Evolutionary conservation across 1,284 basidiomycete species (phyloP).

Genomic region (Volvariella volvacea): DNA sequence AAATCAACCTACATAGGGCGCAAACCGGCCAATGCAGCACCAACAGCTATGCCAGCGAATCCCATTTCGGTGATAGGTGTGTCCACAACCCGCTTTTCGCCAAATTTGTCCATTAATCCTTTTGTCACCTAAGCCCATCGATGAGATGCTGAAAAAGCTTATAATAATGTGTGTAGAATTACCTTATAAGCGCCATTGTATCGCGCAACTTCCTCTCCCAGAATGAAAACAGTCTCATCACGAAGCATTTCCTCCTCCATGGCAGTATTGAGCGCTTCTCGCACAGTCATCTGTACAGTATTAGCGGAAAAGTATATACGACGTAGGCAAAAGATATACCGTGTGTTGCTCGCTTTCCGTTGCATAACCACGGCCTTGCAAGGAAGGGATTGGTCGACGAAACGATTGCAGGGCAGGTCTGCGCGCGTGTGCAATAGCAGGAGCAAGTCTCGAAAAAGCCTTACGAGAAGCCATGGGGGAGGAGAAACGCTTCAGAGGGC

Average conservation of each 20-base stretch:
- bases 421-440: slow-evolving; percentile 43
- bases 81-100: slow-evolving; percentile 97
- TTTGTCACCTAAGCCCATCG: slow-evolving; percentile 75
- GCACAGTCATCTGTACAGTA: slow-evolving; percentile 82
- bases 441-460: slow-evolving; percentile 59
- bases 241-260: slow-evolving; percentile 99
- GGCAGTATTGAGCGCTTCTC: slow-evolving; percentile 95
- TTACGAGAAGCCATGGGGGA: slow-evolving; percentile 56
- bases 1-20: slow-evolving; percentile 69
- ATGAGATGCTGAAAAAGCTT: slow-evolving; percentile 5
- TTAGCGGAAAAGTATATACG: slow-evolving; percentile 6
- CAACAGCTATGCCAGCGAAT: slow-evolving; percentile 95
- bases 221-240: slow-evolving; percentile 91
- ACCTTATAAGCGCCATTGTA: slow-evolving; percentile 99
- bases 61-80: slow-evolving; percentile 99
- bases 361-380: slow-evolving; percentile 48
- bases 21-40: slow-evolving; percentile 90
- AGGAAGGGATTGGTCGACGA: slow-evolving; percentile 33
- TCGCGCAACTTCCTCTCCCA: slow-evolving; percentile 98
- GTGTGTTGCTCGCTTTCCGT: slow-evolving; percentile 42
- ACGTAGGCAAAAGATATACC: slow-evolving; percentile 10
- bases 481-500: too few relatives aligned
- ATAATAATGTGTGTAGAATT: slow-evolving; percentile 4
- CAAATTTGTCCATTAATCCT: slow-evolving; percentile 98
- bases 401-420: slow-evolving; percentile 30